Base-by-base conservation (phyloP, 2,329 filamentous ascomycete species). In the Huntiella savannae region DNA sequence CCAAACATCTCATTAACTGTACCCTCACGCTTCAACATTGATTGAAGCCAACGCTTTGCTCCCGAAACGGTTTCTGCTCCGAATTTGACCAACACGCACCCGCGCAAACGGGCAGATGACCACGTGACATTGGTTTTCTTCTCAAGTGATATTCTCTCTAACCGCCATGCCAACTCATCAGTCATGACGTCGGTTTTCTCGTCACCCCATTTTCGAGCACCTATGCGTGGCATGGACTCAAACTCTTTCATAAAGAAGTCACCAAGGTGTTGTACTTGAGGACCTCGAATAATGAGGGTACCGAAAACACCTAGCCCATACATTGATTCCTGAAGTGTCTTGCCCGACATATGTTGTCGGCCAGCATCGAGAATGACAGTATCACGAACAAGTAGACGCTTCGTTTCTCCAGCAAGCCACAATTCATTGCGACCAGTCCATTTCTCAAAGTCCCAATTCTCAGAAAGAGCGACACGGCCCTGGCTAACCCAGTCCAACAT, bases 401-500 rank as follows among this genome's bases (percentile, higher is more conserved):
- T 52, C 1, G 54, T 54, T 50, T 57, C 51, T 2, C 59, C 55
- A 1, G 55, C 51, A 36, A 63, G 58, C 77, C 81, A 88, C n/a
- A 96, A 71, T 62, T 98, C 91, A 57, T 95, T 96, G 52, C 82
- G 72, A 7, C 85, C 86, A 49, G 69, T 74, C 76, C 91, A 96
- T 51, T 70, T 71, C 48, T 71, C 65, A 50, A 95, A 77, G 54
- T 78, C 79, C 91, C 91, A 98, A 52, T 84, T 71, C 62, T 98
- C 91, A 17, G 86, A 87, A 40, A 82, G 74, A 4, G 91, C 87
- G 4, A 70, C 75, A 13, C 91, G 75, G 5, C 91, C 91, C 56
- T 88, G 82, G 2, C 79, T 92, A 5, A 96, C 86, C 91, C 91
- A 98, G 60, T 98, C 91, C 40, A 94, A 66, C 2, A 93, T 70